Evolutionary conservation across 805 yeast species (phyloP).

Genomic region (Yarrowia alimentaria): DNA sequence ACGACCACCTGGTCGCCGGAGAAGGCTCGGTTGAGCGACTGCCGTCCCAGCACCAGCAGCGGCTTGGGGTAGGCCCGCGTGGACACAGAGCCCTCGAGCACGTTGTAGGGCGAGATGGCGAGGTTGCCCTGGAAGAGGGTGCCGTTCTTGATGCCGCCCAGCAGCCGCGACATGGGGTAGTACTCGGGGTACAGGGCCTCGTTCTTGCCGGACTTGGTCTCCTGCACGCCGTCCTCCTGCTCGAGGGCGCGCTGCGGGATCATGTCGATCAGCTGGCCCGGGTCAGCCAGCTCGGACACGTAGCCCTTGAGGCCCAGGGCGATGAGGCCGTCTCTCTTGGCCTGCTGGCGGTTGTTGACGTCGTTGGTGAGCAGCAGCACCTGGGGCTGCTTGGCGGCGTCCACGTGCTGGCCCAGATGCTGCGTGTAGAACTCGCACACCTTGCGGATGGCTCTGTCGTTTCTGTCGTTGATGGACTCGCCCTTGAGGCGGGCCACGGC

Average conservation of each 20-base stretch:
- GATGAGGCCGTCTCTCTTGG: slow-evolving; percentile 53
- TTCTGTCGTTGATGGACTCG: slow-evolving; percentile 83
- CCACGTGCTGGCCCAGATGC: slow-evolving; percentile 54
- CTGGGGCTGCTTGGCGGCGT: slow-evolving; percentile 34
- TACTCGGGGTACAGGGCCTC: slow-evolving; percentile 73
- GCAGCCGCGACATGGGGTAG: slow-evolving; percentile 72
- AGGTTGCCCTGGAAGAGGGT: slow-evolving; percentile 82
- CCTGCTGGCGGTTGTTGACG: slow-evolving; percentile 57
- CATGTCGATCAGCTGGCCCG: slow-evolving; percentile 72
- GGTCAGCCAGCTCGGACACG: slow-evolving; percentile 64
- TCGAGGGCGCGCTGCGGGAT: slow-evolving; percentile 49
- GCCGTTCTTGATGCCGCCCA: slow-evolving; percentile 89
- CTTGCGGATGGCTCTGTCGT: slow-evolving; percentile 83
- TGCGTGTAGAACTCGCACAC: slow-evolving; percentile 67
- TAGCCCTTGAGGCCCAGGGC: slow-evolving; percentile 66
- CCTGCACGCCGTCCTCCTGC: slow-evolving; percentile 33
- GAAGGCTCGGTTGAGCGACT: slow-evolving; percentile 83
- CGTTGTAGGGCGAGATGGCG: slow-evolving; percentile 79
- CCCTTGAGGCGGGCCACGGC: slow-evolving; percentile 58
- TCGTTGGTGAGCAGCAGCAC: slow-evolving; percentile 68
- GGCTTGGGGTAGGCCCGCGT: slow-evolving; percentile 77
- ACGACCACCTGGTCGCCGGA: slow-evolving; percentile 90
- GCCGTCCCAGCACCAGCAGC: slow-evolving; percentile 74
- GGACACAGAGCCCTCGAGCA: slow-evolving; percentile 79
- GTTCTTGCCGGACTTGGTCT: slow-evolving; percentile 35